A percentile compares a stretch with the other conserved stretches of the same genome.
phyloP scores from a whole-genome alignment of 31 red algal genomes.

The Endocladia muricata region DNA sequence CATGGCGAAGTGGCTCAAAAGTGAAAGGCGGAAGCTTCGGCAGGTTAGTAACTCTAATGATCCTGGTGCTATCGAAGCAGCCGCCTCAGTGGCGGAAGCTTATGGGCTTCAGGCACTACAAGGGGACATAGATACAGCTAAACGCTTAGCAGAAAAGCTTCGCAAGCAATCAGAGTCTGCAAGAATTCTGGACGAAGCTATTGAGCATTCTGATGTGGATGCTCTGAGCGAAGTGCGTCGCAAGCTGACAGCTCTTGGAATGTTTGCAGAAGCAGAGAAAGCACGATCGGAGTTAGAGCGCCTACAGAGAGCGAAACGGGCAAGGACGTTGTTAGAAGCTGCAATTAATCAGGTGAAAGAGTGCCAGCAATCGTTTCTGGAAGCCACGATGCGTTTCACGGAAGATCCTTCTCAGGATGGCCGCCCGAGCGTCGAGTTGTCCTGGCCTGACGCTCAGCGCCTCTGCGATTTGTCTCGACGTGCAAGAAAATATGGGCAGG shows the following conservation, averaged over 20 bases:
- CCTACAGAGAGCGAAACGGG: slow-evolving; percentile 47
- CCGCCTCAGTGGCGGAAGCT: slow-evolving; percentile 8
- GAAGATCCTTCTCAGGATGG: background rate
- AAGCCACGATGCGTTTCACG: background rate
- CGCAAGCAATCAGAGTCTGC: slow-evolving; percentile 58
- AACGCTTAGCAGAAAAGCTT: slow-evolving; percentile 26
- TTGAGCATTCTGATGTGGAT: slow-evolving; percentile 44
- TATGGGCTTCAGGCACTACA: slow-evolving; percentile 40
- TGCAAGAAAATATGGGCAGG: slow-evolving; percentile 45
- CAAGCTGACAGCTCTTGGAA: slow-evolving; percentile 67
- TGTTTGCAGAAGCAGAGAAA: slow-evolving; percentile 86
- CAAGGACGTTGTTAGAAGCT: slow-evolving; percentile 42
- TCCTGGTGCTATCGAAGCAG: slow-evolving; percentile 47
- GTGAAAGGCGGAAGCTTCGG: slow-evolving; percentile 68
- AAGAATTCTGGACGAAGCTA: slow-evolving; percentile 25
- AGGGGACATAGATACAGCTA: slow-evolving; percentile 61
- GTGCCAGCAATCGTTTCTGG: background rate
- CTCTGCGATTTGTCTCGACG: slow-evolving; percentile 69
- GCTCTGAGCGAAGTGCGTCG: slow-evolving; percentile 42
- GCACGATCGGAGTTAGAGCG: slow-evolving; percentile 73
- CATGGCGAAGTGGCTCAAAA: slow-evolving; percentile 69
- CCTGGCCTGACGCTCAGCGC: slow-evolving; percentile 65
- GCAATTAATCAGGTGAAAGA: slow-evolving; percentile 49
- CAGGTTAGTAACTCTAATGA: slow-evolving; percentile 74
- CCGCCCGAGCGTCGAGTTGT: slow-evolving; percentile 26